Conservation (phyloP, 2,329 filamentous ascomycete genomes). For the Ceratocystis cacaofunesta region DNA sequence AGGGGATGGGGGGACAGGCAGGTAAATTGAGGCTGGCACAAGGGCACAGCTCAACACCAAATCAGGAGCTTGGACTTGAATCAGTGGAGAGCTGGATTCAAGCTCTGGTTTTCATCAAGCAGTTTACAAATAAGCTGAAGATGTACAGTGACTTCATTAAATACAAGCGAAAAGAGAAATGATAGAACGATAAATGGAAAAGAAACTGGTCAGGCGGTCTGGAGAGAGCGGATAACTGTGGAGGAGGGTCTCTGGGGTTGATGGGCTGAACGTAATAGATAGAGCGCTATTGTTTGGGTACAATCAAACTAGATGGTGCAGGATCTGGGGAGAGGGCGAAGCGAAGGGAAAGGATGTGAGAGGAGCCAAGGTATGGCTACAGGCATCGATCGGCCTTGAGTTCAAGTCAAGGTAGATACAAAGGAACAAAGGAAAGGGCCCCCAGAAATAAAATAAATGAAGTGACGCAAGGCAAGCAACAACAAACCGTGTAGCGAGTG, state of each 20-base stretch:
- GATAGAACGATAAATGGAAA: not conserved
- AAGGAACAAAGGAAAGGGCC: not conserved
- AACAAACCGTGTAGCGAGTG: too few relatives aligned
- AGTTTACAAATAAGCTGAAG: not conserved
- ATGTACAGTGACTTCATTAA: not conserved
- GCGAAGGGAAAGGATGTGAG: constrained; percentile 2
- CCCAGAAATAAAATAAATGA: not conserved
- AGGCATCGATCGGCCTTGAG: not conserved
- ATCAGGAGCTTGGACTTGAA: constrained; percentile 1
- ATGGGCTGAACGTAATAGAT: not conserved
- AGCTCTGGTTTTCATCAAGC: not conserved
- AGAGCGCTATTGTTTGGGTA: constrained; percentile 2
- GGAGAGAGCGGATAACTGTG: not conserved
- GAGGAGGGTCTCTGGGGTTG: not conserved
- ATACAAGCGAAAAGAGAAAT: not conserved
- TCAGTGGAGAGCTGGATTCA: not conserved
- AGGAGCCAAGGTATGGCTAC: not conserved
- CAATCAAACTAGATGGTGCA: not conserved
- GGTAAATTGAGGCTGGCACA: not conserved
- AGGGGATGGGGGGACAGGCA: constrained; percentile 16
- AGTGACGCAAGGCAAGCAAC: not conserved
- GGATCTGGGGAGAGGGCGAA: constrained; percentile 1
- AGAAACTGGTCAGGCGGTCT: not conserved
- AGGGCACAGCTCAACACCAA: not conserved
- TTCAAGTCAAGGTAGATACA: not conserved